Evolutionary conservation across 768 basidiomycete genomes (phyloP), one percentile per base, ranked within the genome.

Genomic region (Phylloporus arenicola): DNA sequence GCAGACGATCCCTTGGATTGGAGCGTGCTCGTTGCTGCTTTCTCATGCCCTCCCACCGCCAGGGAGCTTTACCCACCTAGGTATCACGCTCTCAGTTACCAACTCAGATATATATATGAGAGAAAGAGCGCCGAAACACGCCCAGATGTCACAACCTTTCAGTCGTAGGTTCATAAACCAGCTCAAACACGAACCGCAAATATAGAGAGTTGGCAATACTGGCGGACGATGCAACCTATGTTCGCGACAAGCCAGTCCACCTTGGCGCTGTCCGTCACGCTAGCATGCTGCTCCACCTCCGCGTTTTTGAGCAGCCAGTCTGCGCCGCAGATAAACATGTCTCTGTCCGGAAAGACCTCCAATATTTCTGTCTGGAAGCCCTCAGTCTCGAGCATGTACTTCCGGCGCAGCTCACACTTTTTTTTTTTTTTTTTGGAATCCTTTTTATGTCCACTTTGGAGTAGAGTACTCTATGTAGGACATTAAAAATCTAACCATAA

Each of bases 361-460:
- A 81, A 61, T 42, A 88, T 86, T 50, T 85, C 82, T 57, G 83
- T 81, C 44, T 78, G 72, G 60, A 87, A 81, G 16, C 79, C 77
- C 19, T 79, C 75, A 0, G 77, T 73, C 37, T 69, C 68, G 4
- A 87, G 76, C 24, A 65, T 75, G 61, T 88, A 87, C 44, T 73
- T 81, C 31, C 64, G 55, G 25, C 67, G 67, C 10, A 67, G 51
- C 31, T 64, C 64, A 3, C 57, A 58, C 45, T 51, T 64, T n/a
- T n/a, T n/a, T n/a, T n/a, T n/a, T n/a, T n/a, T n/a, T n/a, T n/a
- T n/a, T n/a, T n/a, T n/a, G n/a, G n/a, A n/a, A n/a, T n/a, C n/a
- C n/a, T n/a, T n/a, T n/a, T n/a, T n/a, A n/a, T n/a, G n/a, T n/a
- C n/a, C n/a, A n/a, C n/a, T n/a, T n/a, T n/a, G n/a, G n/a, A n/a